Evolutionary conservation across 208 protist genomes (phyloP).

Genomic region (Strigomonas culicis): DNA sequence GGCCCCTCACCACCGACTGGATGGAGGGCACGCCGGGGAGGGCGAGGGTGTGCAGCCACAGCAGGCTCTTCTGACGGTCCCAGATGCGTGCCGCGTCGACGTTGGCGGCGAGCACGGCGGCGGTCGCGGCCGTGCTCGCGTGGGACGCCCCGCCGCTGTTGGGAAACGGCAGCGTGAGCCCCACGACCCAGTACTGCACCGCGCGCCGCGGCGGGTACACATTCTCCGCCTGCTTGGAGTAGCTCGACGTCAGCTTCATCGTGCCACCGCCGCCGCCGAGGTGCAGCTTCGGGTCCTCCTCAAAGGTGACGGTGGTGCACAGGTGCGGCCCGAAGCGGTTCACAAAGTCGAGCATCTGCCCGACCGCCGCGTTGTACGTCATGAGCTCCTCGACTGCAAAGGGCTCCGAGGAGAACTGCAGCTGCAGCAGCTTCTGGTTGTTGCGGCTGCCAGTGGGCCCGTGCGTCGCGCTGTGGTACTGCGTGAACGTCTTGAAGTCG

Average conservation of each 20-base stretch:
- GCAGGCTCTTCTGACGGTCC: constrained; percentile 7
- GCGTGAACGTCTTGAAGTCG: neutral
- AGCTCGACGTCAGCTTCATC: constrained; percentile 20
- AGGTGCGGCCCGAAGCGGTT: constrained; percentile 37
- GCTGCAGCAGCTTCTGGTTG: neutral
- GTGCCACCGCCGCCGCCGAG: neutral
- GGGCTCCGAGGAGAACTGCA: constrained; percentile 7
- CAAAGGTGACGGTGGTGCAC: constrained; percentile 12
- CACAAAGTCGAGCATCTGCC: constrained; percentile 24
- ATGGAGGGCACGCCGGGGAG: constrained; percentile 25
- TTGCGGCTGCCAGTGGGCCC: neutral
- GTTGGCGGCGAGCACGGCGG: neutral
- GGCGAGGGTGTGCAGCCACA: constrained; percentile 38
- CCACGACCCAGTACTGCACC: constrained; percentile 29
- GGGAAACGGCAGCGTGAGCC: constrained; percentile 23
- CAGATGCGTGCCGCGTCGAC: neutral
- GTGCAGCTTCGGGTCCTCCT: constrained; percentile 5
- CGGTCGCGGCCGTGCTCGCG: neutral
- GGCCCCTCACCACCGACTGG: constrained; percentile 19
- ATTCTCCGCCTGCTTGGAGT: constrained; percentile 42
- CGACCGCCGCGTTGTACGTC: constrained; percentile 18
- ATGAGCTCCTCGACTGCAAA: constrained; percentile 30
- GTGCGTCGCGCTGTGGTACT: neutral
- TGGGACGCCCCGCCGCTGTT: neutral
- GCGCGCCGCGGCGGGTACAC: constrained; percentile 34